Evolutionary conservation across 139 green algal species (phyloP).

Genomic region (Chlorella sp.): DNA sequence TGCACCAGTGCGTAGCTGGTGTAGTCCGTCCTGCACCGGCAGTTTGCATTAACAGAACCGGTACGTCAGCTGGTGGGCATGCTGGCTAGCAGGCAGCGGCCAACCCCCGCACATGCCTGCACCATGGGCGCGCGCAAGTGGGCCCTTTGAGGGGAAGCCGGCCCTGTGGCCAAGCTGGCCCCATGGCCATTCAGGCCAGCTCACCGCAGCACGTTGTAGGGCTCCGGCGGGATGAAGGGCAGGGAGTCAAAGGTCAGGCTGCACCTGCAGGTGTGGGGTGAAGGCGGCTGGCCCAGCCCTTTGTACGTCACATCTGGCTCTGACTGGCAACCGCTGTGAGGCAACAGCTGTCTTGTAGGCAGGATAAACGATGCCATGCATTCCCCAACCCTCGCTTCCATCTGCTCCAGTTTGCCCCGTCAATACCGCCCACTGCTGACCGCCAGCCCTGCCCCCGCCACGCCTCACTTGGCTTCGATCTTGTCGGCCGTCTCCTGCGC

Average conservation of each 20-base stretch:
- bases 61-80: background rate
- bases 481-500: conserved; percentile 34
- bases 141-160: too few species aligned
- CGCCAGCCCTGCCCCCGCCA: too few species aligned
- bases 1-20: conserved; percentile 54
- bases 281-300: background rate
- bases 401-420: background rate
- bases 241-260: conserved; percentile 54
- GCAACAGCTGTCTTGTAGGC: too few species aligned
- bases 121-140: background rate
- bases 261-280: conserved; percentile 35
- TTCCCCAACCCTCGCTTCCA: background rate
- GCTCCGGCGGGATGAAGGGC: conserved; percentile 56
- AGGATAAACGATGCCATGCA: background rate
- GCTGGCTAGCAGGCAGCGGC: too few species aligned
- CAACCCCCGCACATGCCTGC: background rate
- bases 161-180: too few species aligned
- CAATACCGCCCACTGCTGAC: too few species aligned
- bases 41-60: background rate
- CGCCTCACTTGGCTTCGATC: conserved; percentile 13
- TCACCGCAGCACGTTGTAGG: background rate
- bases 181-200: background rate
- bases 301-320: too few species aligned
- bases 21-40: conserved; percentile 51
- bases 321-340: too few species aligned